Evolutionary conservation across 179 eudicot genomes (phyloP), one percentile per base, ranked within the genome.

Genomic region (Spergularia azorica): DNA sequence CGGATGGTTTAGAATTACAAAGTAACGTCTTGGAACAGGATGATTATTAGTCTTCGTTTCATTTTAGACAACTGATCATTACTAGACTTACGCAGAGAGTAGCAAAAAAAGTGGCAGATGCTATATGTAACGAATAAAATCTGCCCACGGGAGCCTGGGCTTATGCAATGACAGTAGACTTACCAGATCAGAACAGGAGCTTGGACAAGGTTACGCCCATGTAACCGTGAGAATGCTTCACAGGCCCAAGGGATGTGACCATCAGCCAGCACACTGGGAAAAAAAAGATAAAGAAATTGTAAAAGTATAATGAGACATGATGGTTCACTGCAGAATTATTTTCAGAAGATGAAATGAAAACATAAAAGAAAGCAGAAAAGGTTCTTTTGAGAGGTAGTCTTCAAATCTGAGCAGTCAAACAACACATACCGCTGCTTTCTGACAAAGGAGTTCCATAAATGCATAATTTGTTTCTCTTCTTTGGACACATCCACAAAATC

Each of bases 231-330:
- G 79, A 94, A 94, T 66, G 90, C 92, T 79, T 89, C 95, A 50
- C 98, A 94, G 12, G 98, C 97, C 98, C 98, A 94, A 56, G 98
- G 92, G 78, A 93, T 89, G 88, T 94, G 98, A 76, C 97, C 96
- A 80, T 94, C 98, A 63, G 98, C 98, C 56, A 94, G 82, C 77
- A 93, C 91, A 69, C 98, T 94, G 87, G 66, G 69, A 80, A 17
- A 26, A n/a, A n/a, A 15, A 51, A 51, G 32, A 26, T 26, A 5
- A n/a, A 51, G 21, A 51, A 69, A 69, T 9, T 32, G 32, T 9
- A 13, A 43, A 67, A 67, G 26, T 15, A 9, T 6, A 12, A 67
- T 41, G 7, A 67, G 15, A 67, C 6, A 5, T 46, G 41, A 72
- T 59, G 48, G 55, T 55, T 18, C 71, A 43, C 5, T 43, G 8